phyloP scores from a whole-genome alignment of 2,329 filamentous ascomycete species.

The Penicillium verrucosum region DNA sequence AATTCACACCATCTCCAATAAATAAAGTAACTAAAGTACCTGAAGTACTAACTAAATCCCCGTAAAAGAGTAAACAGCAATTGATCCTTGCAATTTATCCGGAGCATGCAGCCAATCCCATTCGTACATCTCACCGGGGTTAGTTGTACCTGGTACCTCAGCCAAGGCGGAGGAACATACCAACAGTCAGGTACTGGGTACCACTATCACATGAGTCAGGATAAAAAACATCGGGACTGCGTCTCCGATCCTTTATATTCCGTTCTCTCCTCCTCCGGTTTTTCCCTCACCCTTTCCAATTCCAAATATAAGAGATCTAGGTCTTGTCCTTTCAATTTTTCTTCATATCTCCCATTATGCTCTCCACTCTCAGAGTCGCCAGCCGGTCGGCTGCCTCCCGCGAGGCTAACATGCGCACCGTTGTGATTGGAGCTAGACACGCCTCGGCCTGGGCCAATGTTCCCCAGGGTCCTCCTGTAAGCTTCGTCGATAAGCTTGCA shows the following conservation, averaged over 20 bases:
- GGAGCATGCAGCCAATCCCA: slow-evolving; percentile 12
- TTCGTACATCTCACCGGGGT: background rate
- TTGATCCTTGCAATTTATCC: slow-evolving; percentile 2
- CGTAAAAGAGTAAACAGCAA: background rate
- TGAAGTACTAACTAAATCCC: background rate
- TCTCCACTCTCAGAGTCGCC: slow-evolving; percentile 47
- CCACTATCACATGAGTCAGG: slow-evolving; percentile 26
- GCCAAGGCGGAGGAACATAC: slow-evolving; percentile 4
- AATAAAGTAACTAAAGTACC: too few relatives aligned
- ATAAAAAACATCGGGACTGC: slow-evolving; percentile 18
- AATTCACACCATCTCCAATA: background rate
- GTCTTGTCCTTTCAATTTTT: slow-evolving; percentile 8
- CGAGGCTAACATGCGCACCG: slow-evolving; percentile 39
- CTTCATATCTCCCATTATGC: slow-evolving; percentile 33
- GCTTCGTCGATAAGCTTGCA: slow-evolving; percentile 36
- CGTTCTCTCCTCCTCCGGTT: slow-evolving; percentile 10
- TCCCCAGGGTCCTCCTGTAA: slow-evolving; percentile 88
- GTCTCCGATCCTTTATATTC: slow-evolving; percentile 24
- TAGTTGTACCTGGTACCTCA: slow-evolving; percentile 17
- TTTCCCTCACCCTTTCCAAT: slow-evolving; percentile 13
- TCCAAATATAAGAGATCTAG: slow-evolving; percentile 7
- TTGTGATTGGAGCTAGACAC: slow-evolving; percentile 52
- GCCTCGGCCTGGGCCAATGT: slow-evolving; percentile 88
- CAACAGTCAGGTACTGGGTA: slow-evolving; percentile 16
- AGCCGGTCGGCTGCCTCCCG: slow-evolving; percentile 41